Evolutionary conservation across 192 early-diverging fungal species (phyloP), one percentile per base, ranked within the genome.

Genomic region (Coemansia sp.): DNA sequence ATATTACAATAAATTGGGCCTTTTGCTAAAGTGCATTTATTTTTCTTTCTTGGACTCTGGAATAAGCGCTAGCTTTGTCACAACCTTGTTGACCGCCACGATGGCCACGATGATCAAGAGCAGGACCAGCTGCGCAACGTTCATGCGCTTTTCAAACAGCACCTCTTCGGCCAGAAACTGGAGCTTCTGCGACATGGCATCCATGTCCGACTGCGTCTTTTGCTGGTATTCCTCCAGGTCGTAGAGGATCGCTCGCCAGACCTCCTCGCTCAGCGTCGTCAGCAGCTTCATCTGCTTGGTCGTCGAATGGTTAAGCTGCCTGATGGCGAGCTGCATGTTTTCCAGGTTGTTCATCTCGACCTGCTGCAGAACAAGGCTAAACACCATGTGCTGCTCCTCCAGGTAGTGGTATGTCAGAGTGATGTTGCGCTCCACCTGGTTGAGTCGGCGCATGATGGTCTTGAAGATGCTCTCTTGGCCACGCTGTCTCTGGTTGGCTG

Each of bases 391-490:
- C 71, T 93, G 90, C 29, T 90, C 88, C 52, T 93, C 89, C 54
- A 93, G 63, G 56, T 92, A 91, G 54, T 82, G 83, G 55, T 87
- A 85, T 18, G 87, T 85, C 18, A 90, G 64, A 0, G 90, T 91
- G 3, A 90, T 81, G 65, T 95, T 95, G 22, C 86, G 75, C 63
- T 98, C 95, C 10, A 98, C 75, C 14, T 81, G 70, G 29, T 77
- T 70, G 1, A 98, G 74, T 14, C 95, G 86, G 59, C 90, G 93
- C 83, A 93, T 87, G 30, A 98, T 94, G 8, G 88, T 93, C 55
- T 95, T 94, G 73, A 92, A 95, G 34, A 95, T 88, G 30, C 86
- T 90, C 49, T 92, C 93, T 62, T 94, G 91, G 13, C 85, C 85
- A 35, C 58, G 54, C 35, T 47, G 54, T 64, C 30, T 20, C 32